Conservation (phyloP, 202 grass and related monocot species). For the Setaria viridis region DNA sequence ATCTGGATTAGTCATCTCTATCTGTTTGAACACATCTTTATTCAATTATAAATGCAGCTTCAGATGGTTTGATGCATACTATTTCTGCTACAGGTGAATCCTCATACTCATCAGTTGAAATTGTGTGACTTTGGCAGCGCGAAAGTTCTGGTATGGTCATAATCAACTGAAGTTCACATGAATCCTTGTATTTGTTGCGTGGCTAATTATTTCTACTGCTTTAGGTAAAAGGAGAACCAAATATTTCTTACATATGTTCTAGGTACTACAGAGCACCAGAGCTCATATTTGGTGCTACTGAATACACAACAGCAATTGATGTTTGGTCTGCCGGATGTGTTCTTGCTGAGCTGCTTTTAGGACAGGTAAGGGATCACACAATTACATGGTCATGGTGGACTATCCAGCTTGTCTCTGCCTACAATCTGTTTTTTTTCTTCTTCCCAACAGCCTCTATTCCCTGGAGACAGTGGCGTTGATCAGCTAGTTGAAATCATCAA, state of each 20-base stretch:
- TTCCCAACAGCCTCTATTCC: conserved; percentile 75
- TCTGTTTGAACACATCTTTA: conserved; percentile 31
- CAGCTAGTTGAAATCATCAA: conserved; percentile 98
- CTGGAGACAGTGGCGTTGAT: conserved; percentile 87
- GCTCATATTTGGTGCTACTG: conserved; percentile 93
- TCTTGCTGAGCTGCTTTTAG: conserved; percentile 81
- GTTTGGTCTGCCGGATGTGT: conserved; percentile 93
- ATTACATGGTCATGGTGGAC: conserved; percentile 39
- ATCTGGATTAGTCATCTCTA: conserved; percentile 39
- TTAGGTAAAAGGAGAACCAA: conserved; percentile 92
- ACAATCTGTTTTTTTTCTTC: conserved; percentile 9
- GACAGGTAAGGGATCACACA: conserved; percentile 53
- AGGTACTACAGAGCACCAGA: conserved; percentile 95
- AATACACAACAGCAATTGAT: conserved; percentile 89
- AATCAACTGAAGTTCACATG: conserved; percentile 16
- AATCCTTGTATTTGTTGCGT: neutral
- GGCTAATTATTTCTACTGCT: conserved; percentile 14
- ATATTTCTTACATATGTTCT: conserved; percentile 96
- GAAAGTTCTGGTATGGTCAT: conserved; percentile 80
- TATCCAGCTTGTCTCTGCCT: conserved; percentile 14
- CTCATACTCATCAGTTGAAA: conserved; percentile 91
- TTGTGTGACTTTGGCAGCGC: conserved; percentile 89
- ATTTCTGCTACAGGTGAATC: conserved; percentile 69
- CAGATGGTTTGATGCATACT: conserved; percentile 34
- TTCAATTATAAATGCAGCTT: conserved; percentile 19